Percentiles rank a stretch among this genome's conserved stretches.
These are phyloP conservation scores for Leucaena leucocephala DNA, from an alignment of 306 rosid species.

Conservation along the genomic window DNA sequence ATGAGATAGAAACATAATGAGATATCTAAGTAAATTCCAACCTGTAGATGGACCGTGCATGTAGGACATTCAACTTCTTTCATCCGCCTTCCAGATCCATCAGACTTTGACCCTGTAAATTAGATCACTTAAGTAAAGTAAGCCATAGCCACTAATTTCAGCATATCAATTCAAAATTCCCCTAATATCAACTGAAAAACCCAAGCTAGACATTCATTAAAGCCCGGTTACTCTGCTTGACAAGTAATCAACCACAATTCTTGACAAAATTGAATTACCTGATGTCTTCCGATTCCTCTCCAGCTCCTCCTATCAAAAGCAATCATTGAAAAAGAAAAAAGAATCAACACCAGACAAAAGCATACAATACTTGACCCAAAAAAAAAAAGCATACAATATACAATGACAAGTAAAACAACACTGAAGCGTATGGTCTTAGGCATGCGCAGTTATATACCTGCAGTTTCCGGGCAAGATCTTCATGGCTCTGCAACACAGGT, in stretches of 20 bases:
- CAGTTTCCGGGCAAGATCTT: conserved; percentile 94
- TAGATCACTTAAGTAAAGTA: conserved; percentile 18
- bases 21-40: conserved; percentile 29
- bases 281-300: conserved; percentile 43
- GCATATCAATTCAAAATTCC: background rate
- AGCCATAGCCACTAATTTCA: background rate
- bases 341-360: background rate
- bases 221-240: background rate
- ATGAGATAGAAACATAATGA: background rate
- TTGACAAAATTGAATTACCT: conserved; percentile 33
- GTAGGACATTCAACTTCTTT: conserved; percentile 98
- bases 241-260: conserved; percentile 3
- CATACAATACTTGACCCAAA: background rate
- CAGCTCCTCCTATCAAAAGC: conserved; percentile 40
- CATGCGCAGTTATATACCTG: conserved; percentile 53
- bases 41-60: conserved; percentile 96
- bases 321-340: background rate
- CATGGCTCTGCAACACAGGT: conserved; percentile 80
- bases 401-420: background rate
- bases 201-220: conserved; percentile 7
- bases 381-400: background rate
- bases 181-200: background rate
- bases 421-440: background rate
- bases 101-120: conserved; percentile 68
- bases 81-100: conserved; percentile 77